Conservation (phyloP, 176 grass and related monocot genomes). For the Oryza officinalis region DNA sequence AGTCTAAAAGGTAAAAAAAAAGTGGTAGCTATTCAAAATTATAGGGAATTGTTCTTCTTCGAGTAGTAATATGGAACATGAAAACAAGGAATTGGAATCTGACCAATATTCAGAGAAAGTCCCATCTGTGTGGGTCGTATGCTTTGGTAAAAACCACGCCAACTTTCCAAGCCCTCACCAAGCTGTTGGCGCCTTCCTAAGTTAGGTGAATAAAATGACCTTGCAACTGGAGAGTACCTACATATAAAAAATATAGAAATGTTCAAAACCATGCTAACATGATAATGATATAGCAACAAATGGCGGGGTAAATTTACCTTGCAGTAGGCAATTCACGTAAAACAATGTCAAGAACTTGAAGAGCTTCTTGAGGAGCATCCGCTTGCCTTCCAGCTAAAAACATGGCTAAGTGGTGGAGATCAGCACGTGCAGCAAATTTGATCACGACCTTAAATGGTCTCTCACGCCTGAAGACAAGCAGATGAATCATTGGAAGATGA, state of each 20-base stretch:
- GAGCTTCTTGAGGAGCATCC: constrained; percentile 72
- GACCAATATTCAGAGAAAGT: constrained; percentile 70
- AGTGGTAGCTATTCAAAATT: neutral
- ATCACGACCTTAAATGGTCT: constrained; percentile 57
- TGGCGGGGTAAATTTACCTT: constrained; percentile 27
- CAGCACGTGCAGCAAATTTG: constrained; percentile 64
- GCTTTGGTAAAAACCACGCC: constrained; percentile 76
- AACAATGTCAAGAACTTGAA: constrained; percentile 80
- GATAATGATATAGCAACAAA: neutral
- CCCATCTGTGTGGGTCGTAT: constrained; percentile 78
- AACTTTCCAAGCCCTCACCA: constrained; percentile 70
- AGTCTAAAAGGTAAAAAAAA: neutral
- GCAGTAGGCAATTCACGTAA: constrained; percentile 70
- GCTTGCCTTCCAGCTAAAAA: constrained; percentile 59
- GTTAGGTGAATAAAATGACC: constrained; percentile 79
- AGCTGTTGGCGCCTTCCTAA: constrained; percentile 56
- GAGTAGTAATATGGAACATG: neutral
- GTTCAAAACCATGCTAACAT: constrained; percentile 11
- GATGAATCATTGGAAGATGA: constrained; percentile 31
- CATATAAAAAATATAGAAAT: constrained; percentile 10
- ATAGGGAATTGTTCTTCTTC: neutral
- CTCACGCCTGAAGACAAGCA: constrained; percentile 48
- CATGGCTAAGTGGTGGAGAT: constrained; percentile 71
- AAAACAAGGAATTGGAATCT: constrained; percentile 29
- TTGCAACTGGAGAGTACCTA: constrained; percentile 64